A percentile compares a stretch with the other conserved stretches of the same genome.
Conservation (phyloP, 1,139 yeast genomes). For the Pichia sp. region DNA sequence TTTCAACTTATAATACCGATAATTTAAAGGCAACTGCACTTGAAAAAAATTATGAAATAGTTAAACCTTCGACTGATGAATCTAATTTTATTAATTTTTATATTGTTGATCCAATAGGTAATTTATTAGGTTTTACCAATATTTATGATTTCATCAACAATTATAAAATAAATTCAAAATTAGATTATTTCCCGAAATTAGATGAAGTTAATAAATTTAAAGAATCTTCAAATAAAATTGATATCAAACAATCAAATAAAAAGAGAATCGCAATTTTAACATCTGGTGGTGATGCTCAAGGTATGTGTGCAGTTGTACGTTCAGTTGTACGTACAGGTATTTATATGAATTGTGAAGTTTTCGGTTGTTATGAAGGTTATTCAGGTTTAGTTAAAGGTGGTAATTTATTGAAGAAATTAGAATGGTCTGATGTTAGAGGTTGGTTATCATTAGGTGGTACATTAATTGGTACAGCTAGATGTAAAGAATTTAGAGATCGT, state of each 20-base stretch:
- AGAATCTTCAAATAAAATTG: constrained; percentile 6
- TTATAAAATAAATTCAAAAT: constrained; percentile 6
- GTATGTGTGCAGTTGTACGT: constrained; percentile 94
- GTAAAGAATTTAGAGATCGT: constrained; percentile 76
- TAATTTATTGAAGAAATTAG: constrained; percentile 62
- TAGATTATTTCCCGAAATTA: constrained; percentile 15
- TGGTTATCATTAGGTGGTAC: constrained; percentile 92
- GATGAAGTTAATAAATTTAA: constrained; percentile 9
- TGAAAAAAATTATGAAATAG: constrained; percentile 9
- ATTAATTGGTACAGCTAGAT: constrained; percentile 91
- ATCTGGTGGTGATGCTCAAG: constrained; percentile 98
- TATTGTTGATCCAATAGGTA: constrained; percentile 52
- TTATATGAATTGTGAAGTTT: constrained; percentile 86
- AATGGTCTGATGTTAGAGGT: constrained; percentile 92
- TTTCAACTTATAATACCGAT: constrained; percentile 45
- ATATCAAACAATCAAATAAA: constrained; percentile 5
- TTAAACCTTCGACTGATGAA: constrained; percentile 14
- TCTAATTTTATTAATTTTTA: constrained; percentile 24
- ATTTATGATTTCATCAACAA: constrained; percentile 11
- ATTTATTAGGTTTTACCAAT: constrained; percentile 38
- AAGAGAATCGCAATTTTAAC: constrained; percentile 87
- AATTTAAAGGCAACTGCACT: constrained; percentile 30
- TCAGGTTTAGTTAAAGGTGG: constrained; percentile 90
- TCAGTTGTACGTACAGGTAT: constrained; percentile 92
- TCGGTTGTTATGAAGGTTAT: constrained; percentile 90